Percentiles rank a stretch among this genome's conserved stretches.
These are phyloP conservation scores for Jaenimonas drosophilae DNA, from an alignment of 208 protist genomes.

Conservation along the genomic window DNA sequence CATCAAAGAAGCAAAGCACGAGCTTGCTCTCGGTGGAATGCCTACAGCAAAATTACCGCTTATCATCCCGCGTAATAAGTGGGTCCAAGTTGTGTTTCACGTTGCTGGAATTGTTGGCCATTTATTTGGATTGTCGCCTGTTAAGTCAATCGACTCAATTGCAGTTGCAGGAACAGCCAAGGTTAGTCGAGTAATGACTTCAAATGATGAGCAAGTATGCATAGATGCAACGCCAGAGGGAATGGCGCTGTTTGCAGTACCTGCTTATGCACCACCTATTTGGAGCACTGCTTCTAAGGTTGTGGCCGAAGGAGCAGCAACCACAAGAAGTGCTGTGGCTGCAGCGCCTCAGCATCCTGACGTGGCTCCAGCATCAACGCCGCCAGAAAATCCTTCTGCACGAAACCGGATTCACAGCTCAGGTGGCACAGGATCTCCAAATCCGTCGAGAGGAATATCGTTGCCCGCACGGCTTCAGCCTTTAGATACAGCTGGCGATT, in stretches of 20 bases:
- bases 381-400: too few species aligned
- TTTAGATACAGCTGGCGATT: too few species aligned
- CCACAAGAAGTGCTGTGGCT: background rate
- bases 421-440: too few species aligned
- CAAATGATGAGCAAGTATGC: constrained; percentile 48
- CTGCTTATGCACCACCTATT: constrained; percentile 66
- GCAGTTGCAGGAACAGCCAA: constrained; percentile 38
- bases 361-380: too few species aligned
- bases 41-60: constrained; percentile 43
- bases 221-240: constrained; percentile 53
- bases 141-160: constrained; percentile 58
- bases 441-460: too few species aligned
- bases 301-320: constrained; percentile 4
- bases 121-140: constrained; percentile 41
- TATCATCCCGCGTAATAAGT: constrained; percentile 63
- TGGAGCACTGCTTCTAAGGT: constrained; percentile 30
- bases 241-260: constrained; percentile 75
- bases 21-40: constrained; percentile 17
- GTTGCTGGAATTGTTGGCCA: constrained; percentile 50
- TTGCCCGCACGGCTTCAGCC: too few species aligned
- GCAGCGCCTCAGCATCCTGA: too few species aligned
- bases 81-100: constrained; percentile 84
- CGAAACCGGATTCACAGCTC: too few species aligned
- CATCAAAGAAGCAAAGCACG: constrained; percentile 30
- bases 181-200: constrained; percentile 30